Conservation (phyloP, 306 rosid genomes). For the Castanea sativa region DNA sequence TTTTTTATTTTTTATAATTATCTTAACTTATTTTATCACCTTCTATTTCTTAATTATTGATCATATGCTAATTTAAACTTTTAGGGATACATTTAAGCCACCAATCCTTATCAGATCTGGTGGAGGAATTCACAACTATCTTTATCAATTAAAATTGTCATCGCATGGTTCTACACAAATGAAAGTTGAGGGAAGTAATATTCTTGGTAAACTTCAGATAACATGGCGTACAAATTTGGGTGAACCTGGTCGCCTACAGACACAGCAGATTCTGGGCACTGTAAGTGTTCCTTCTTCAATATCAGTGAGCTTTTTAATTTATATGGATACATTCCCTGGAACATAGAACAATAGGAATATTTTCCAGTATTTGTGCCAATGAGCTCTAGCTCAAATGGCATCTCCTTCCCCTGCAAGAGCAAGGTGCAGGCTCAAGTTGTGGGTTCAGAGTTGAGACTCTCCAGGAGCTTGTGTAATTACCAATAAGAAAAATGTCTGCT, state of each 20-base stretch:
- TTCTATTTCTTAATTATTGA: background rate
- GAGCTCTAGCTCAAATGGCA: no score
- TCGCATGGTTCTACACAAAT: constrained; percentile 48
- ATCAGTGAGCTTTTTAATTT: constrained; percentile 1
- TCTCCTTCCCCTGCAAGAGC: no score
- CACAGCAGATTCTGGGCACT: constrained; percentile 95
- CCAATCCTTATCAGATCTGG: constrained; percentile 80
- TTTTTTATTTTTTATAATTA: background rate
- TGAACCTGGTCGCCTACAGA: constrained; percentile 95
- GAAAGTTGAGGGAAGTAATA: constrained; percentile 89
- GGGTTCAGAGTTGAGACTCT: no score
- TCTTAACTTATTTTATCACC: constrained; percentile 4
- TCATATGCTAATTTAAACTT: constrained; percentile 27
- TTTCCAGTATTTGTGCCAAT: background rate
- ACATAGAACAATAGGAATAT: background rate
- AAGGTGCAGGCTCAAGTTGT: no score
- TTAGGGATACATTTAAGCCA: constrained; percentile 68
- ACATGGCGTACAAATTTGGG: constrained; percentile 99
- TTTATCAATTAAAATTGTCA: constrained; percentile 69
- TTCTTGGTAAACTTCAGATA: constrained; percentile 96
- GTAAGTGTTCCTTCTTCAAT: constrained; percentile 50
- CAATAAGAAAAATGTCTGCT: background rate
- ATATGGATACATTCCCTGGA: constrained; percentile 3
- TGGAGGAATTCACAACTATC: constrained; percentile 93
- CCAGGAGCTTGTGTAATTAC: no score